These are phyloP conservation scores for Thelonectria discophora DNA, from an alignment of 2,329 filamentous ascomycete genomes.

Conservation along the genomic window DNA sequence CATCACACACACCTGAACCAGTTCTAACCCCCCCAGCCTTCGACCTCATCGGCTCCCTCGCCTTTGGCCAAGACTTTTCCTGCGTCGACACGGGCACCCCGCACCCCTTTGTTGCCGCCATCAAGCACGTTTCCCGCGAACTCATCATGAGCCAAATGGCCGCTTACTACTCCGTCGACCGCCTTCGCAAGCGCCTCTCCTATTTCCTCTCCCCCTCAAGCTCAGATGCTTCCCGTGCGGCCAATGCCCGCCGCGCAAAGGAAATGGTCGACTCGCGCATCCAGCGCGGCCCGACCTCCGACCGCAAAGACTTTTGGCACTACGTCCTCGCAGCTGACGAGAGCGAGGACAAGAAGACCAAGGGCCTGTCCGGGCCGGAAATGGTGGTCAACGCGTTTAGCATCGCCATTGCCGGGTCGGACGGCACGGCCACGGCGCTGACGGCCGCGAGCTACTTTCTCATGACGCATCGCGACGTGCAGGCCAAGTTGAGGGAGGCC, in stretches of 20 bases:
- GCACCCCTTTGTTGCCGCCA: conserved; percentile 34
- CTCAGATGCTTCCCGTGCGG: conserved; percentile 12
- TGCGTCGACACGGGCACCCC: conserved; percentile 32
- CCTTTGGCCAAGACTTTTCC: conserved; percentile 32
- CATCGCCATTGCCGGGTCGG: conserved; percentile 35
- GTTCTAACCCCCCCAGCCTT: conserved; percentile 20
- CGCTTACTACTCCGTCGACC: conserved; percentile 14
- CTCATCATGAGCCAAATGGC: conserved; percentile 36
- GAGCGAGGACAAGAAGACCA: neutral
- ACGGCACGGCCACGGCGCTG: conserved; percentile 31
- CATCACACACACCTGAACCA: neutral
- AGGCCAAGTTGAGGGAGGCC: conserved; percentile 6
- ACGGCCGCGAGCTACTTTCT: conserved; percentile 25
- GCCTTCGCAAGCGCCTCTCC: conserved; percentile 13
- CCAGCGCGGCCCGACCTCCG: conserved; percentile 25
- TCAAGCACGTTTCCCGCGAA: conserved; percentile 28
- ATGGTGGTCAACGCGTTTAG: conserved; percentile 37
- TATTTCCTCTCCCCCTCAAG: neutral
- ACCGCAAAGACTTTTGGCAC: conserved; percentile 38
- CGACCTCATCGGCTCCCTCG: conserved; percentile 34
- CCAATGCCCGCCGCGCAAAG: conserved; percentile 28
- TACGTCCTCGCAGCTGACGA: conserved; percentile 29
- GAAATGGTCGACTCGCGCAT: conserved; percentile 32
- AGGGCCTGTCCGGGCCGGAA: conserved; percentile 25
- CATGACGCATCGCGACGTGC: conserved; percentile 13